Percentiles rank a stretch among this genome's conserved stretches.
phyloP scores from a whole-genome alignment of 2,329 filamentous ascomycete species.

The Escovopsis weberi region DNA sequence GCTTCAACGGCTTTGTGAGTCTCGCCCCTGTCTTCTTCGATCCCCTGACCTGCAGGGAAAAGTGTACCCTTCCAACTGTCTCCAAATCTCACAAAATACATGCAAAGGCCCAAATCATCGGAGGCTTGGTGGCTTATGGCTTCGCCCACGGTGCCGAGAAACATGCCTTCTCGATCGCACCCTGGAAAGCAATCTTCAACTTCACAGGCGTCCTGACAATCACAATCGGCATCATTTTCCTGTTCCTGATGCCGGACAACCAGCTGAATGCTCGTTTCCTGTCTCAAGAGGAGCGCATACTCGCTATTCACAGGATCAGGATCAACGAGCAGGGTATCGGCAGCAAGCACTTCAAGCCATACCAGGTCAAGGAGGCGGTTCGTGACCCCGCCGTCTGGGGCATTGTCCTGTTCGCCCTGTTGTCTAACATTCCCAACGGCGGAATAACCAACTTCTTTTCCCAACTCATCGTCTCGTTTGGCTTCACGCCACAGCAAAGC shows the following conservation, averaged over 20 bases:
- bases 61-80: too few species aligned
- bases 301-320: constrained; percentile 32
- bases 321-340: constrained; percentile 53
- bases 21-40: not conserved
- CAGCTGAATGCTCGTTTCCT: constrained; percentile 6
- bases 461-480: constrained; percentile 37
- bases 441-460: constrained; percentile 22
- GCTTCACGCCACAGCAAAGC: constrained; percentile 47
- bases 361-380: constrained; percentile 32
- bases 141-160: constrained; percentile 3
- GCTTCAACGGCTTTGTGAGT: constrained; percentile 6
- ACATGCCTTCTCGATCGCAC: constrained; percentile 4
- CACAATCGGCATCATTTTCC: constrained; percentile 2
- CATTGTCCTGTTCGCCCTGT: constrained; percentile 3
- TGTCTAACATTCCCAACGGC: constrained; percentile 6
- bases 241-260: constrained; percentile 5
- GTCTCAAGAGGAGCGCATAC: constrained; percentile 3
- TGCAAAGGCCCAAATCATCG: constrained; percentile 4
- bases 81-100: too few species aligned
- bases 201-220: constrained; percentile 4
- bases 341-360: constrained; percentile 51
- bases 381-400: constrained; percentile 4
- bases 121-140: constrained; percentile 5
- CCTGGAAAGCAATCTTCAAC: constrained; percentile 6
- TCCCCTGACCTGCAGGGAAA: not conserved